Conservation (phyloP, 441 rosid genomes). For the Iberis amara region DNA sequence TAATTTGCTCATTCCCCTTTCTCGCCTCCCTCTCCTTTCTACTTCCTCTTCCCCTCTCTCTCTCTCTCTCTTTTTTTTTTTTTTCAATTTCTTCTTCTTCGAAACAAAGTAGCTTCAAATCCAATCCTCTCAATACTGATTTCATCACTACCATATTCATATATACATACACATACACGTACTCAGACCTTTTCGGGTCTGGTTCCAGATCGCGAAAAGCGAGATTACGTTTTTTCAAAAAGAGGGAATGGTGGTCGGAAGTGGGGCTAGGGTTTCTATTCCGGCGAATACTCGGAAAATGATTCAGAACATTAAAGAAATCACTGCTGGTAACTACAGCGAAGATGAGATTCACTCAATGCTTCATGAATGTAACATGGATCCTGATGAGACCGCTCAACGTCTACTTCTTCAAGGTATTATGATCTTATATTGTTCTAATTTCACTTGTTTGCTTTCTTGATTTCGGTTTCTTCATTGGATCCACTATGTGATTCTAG, state of each 20-base stretch:
- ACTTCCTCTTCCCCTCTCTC: too few species aligned
- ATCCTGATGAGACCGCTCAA: constrained; percentile 83
- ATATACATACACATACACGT: background rate
- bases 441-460: background rate
- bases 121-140: constrained; percentile 29
- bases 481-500: constrained; percentile 32
- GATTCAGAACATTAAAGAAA: constrained; percentile 78
- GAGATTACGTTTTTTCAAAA: constrained; percentile 22
- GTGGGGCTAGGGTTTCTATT: constrained; percentile 70
- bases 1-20: constrained; percentile 4
- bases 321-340: constrained; percentile 66
- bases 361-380: constrained; percentile 86
- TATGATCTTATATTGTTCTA: constrained; percentile 18
- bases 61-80: background rate
- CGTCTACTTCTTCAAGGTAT: constrained; percentile 61
- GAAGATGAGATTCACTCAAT: constrained; percentile 94
- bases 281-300: constrained; percentile 46
- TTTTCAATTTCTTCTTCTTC: background rate
- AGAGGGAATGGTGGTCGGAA: constrained; percentile 54
- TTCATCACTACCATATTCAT: constrained; percentile 16
- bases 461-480: constrained; percentile 12
- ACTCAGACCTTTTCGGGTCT: constrained; percentile 16
- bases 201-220: constrained; percentile 14
- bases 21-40: constrained; percentile 13
- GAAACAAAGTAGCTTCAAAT: constrained; percentile 21